Conservation (phyloP, 2,329 filamentous ascomycete species). For the Cladorrhinum sp. region DNA sequence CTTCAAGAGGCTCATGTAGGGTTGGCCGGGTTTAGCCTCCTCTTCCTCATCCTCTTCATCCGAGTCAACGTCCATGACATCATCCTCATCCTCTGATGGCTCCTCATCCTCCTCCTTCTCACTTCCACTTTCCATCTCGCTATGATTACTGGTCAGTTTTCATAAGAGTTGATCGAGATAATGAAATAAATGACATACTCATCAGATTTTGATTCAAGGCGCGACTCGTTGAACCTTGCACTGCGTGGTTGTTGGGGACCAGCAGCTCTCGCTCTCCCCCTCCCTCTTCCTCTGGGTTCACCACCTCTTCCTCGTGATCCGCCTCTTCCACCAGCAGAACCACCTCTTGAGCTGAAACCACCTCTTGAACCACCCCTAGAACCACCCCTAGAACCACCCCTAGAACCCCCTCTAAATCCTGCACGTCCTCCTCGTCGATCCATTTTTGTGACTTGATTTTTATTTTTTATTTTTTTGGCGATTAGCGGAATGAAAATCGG, state of each 20-base stretch:
- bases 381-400: slow-evolving; percentile 17
- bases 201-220: slow-evolving; percentile 42
- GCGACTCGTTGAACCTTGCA: slow-evolving; percentile 43
- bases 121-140: slow-evolving; percentile 22
- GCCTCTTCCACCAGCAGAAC: slow-evolving; percentile 27
- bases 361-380: slow-evolving; percentile 21
- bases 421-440: slow-evolving; percentile 29
- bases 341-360: slow-evolving; percentile 13
- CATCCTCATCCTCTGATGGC: slow-evolving; percentile 23
- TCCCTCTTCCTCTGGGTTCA: slow-evolving; percentile 29
- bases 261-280: slow-evolving; percentile 17
- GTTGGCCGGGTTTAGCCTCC: slow-evolving; percentile 40
- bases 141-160: slow-evolving; percentile 15
- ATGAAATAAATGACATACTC: slow-evolving; percentile 34
- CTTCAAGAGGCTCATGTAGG: slow-evolving; percentile 58
- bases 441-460: slow-evolving; percentile 30
- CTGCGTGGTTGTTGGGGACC: slow-evolving; percentile 12
- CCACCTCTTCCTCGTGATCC: slow-evolving; percentile 25
- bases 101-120: slow-evolving; percentile 8
- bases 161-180: background rate
- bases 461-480: background rate
- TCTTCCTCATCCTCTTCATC: slow-evolving; percentile 48
- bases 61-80: slow-evolving; percentile 39
- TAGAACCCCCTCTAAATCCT: slow-evolving; percentile 28
- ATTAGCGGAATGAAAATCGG: no score